Evolutionary conservation across 2,329 filamentous ascomycete species (phyloP), one percentile per base, ranked within the genome.

Genomic region (Pezizomycotina sp.): DNA sequence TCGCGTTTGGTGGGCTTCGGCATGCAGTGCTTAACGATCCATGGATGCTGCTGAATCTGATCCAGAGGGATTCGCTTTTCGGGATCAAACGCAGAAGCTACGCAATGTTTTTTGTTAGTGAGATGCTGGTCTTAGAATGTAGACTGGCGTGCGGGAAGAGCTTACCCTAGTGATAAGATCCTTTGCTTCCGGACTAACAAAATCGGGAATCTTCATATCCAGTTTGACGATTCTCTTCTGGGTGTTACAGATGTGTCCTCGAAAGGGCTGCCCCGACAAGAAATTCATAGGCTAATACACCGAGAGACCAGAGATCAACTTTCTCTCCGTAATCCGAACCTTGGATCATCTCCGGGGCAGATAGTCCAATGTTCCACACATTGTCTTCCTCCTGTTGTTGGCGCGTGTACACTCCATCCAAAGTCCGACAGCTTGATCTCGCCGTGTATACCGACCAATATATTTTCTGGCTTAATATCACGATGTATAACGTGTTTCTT

Each of bases 401-500:
- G 89, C 4, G 89, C 89, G 58, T 98, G 89, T 3, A 95, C 89
- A 56, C 80, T 91, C 89, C 89, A 98, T 31, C 89, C 86, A 54
- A 95, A 98, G 58, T 98, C 89, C 4, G 82, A 91, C 53, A 98
- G 84, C 60, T 98, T 98, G 62, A 98, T 84, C 64, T 98, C 89
- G 48, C 84, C 89, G 55, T 95, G 86, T 42, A 95, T 83, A 9
- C 86, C 86, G 19, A 95, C 77, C 14, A 95, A 68, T 47, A 95
- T 95, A 53, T 95, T 95, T 60, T 95, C 84, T 2, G 84, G 84
- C 64, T 95, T 95, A 62, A 95, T 95, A 52, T 95, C 84, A 41
- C 84, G 71, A 60, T 95, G 86, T 62, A 95, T 95, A 50, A 95
- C 80, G 57, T 93, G 83, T 63, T 95, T 95, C 57, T 82, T 82